phyloP scores from a whole-genome alignment of 495 filamentous ascomycete genomes.

The Hypoxylon cercidicola region DNA sequence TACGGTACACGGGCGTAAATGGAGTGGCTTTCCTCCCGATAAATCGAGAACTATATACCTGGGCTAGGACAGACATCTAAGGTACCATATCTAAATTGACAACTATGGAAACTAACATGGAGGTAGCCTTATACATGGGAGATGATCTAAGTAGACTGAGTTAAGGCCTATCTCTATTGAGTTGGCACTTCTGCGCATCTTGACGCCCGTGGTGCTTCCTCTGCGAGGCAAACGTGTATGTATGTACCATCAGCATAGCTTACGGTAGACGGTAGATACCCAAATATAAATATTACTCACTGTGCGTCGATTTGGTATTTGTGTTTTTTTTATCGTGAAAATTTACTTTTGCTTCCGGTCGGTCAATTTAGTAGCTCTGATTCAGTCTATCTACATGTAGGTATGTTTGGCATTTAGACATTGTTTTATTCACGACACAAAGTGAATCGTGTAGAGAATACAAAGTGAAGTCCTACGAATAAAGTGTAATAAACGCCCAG shows the following conservation, averaged over 20 bases:
- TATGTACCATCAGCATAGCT: not conserved
- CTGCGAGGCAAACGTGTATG: conserved; percentile 10
- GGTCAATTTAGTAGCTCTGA: not conserved
- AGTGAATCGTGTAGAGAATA: too few relatives aligned
- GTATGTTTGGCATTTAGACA: too few relatives aligned
- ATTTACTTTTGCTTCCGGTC: conserved; percentile 1
- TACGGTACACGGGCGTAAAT: not conserved
- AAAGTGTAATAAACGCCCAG: too few relatives aligned
- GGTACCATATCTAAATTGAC: conserved; percentile 14
- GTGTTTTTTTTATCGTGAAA: not conserved
- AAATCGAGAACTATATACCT: conserved; percentile 11
- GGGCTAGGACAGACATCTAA: conserved; percentile 15
- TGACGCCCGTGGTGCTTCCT: not conserved
- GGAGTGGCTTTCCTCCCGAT: conserved; percentile 10
- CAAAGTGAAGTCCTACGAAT: too few relatives aligned
- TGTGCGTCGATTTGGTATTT: not conserved
- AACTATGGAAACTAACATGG: conserved; percentile 9
- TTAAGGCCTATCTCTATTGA: conserved; percentile 12
- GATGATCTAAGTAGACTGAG: conserved; percentile 15
- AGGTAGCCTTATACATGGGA: conserved; percentile 10
- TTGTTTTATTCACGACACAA: too few relatives aligned
- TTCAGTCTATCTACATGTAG: too few relatives aligned
- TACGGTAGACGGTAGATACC: conserved; percentile 33
- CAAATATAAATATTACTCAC: conserved; percentile 20
- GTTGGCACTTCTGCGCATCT: not conserved